Base-by-base conservation (phyloP, 805 yeast genomes). In the Metschnikowia santaceciliae region DNA sequence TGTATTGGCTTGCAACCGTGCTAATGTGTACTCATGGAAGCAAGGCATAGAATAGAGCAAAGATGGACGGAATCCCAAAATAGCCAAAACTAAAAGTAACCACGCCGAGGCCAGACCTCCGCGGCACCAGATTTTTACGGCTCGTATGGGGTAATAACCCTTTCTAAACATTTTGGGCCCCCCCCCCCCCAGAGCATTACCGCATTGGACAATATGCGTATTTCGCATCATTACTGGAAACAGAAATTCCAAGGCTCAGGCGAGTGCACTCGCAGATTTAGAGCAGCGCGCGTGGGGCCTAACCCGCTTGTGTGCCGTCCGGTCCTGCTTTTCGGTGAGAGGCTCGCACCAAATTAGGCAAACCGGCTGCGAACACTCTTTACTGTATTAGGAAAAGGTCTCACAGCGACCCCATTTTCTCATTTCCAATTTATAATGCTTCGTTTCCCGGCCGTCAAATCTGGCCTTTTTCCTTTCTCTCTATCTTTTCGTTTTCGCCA, bases 361-460 rank as follows among this genome's bases (percentile, higher is more conserved):
- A 52, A 45, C 20, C 54, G 59, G 59, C 57, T 56, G 59, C 59
- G 57, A 56, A 56, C 52, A 22, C 47, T 20, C 46, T 44, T 56
- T 54, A 39, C 59, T 56, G 48, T 23, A 54, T 49, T 40, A 43
- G 57, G 59, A 48, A 54, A 48, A 47, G 40, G n/a, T 11, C 32
- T 26, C n/a, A 22, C 30, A 26, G 32, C 32, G 30, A 32, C 36
- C 35, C 37, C 32, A 19, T 38, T 26, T 26, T 17, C 33, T 6
- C 23, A 33, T 19, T 14, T 36, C 26, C 38, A 20, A 51, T 49
- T 52, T 54, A 54, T 54, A 54, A 34, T 26, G 40, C 41, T 23
- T 17, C 30, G 13, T n/a, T 44, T 36, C 47, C 47, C 46, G 23
- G 19, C 34, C 34, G 4, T 14, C 3, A 10, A 4, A 17, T 6